Evolutionary conservation across 345 rosid species (phyloP).

Genomic region (Litchi chinensis): DNA sequence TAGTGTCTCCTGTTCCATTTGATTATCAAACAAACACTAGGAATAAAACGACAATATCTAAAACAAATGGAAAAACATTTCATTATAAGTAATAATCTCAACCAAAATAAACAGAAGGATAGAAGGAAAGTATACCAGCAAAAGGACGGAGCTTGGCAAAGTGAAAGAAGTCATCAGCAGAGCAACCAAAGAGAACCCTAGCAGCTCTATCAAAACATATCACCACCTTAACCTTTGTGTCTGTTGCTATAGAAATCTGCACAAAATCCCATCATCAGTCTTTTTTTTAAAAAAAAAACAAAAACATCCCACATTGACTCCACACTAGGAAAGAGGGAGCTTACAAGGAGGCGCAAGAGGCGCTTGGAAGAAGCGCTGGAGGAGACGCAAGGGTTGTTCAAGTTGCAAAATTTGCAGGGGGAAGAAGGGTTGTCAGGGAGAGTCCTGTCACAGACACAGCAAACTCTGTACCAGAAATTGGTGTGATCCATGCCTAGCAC

Average conservation of each 20-base stretch:
- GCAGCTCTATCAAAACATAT: slow-evolving; percentile 81
- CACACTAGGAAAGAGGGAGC: slow-evolving; percentile 5
- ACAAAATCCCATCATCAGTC: slow-evolving; percentile 1
- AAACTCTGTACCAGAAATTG: slow-evolving; percentile 60
- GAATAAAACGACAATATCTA: not conserved
- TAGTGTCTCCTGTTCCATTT: not conserved
- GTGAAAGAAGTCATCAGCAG: slow-evolving; percentile 70
- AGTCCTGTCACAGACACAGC: slow-evolving; percentile 66
- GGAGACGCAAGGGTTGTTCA: not conserved
- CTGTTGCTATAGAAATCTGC: slow-evolving; percentile 79
- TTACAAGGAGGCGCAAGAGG: slow-evolving; percentile 72
- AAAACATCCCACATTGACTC: not conserved
- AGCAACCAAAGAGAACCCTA: slow-evolving; percentile 71
- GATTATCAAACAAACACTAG: no score
- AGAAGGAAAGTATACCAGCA: slow-evolving; percentile 48
- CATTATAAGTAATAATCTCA: not conserved
- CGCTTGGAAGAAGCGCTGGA: slow-evolving; percentile 39
- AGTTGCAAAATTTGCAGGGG: slow-evolving; percentile 46
- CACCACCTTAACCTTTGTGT: slow-evolving; percentile 56
- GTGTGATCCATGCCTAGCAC: slow-evolving; percentile 56
- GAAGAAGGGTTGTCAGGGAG: slow-evolving; percentile 48
- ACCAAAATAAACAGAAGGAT: not conserved
- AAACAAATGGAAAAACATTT: no score
- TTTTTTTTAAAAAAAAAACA: not conserved
- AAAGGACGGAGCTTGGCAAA: slow-evolving; percentile 63